Evolutionary conservation across 192 early-diverging fungal genomes (phyloP).

Genomic region (Backusella morwellensis): DNA sequence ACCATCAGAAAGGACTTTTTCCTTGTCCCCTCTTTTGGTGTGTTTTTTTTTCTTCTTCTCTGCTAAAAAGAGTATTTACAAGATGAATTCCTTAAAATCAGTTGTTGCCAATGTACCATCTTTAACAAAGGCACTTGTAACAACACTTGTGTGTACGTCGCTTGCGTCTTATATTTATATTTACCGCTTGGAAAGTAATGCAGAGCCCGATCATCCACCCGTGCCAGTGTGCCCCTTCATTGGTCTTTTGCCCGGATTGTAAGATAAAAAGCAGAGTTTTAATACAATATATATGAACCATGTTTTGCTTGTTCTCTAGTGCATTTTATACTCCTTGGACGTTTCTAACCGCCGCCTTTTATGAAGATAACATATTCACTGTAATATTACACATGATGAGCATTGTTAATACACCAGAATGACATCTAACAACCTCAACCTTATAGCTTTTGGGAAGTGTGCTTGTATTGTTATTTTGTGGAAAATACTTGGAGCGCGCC

Average conservation of each 20-base stretch:
- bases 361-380: conserved; percentile 46
- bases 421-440: neutral
- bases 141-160: conserved; percentile 35
- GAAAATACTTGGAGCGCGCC: conserved; percentile 80
- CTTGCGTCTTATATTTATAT: conserved; percentile 19
- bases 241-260: conserved; percentile 41
- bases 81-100: conserved; percentile 4
- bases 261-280: neutral
- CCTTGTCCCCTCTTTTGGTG: neutral
- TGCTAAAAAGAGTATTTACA: neutral
- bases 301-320: neutral
- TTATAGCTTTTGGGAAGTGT: conserved; percentile 45
- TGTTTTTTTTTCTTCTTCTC: conserved; percentile 1
- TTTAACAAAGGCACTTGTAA: conserved; percentile 42
- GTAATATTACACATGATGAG: conserved; percentile 26
- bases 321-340: conserved; percentile 48
- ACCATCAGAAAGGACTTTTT: neutral
- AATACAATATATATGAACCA: neutral
- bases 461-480: conserved; percentile 47
- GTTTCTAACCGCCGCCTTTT: conserved; percentile 56
- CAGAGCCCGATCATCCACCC: conserved; percentile 1
- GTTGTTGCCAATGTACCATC: conserved; percentile 44
- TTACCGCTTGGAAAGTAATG: conserved; percentile 13
- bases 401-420: too few species aligned
- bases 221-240: conserved; percentile 19